Evolutionary conservation across 2,329 filamentous ascomycete genomes (phyloP).

Genomic region (Penicillium thymicola): DNA sequence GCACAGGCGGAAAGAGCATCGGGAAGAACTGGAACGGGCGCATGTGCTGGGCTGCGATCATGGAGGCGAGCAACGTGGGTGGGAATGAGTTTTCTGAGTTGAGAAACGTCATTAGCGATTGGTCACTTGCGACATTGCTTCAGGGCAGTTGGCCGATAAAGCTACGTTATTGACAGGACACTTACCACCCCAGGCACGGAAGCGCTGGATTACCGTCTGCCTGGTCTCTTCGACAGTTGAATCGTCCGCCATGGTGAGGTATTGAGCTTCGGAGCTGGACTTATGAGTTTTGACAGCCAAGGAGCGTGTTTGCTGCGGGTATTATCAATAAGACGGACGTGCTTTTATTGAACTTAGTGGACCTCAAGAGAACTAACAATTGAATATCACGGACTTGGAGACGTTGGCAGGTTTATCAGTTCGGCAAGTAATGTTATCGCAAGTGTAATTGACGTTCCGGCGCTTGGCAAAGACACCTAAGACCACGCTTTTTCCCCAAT

Average conservation of each 20-base stretch:
- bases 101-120: slow-evolving; percentile 6
- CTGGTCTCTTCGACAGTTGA: slow-evolving; percentile 35
- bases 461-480: slow-evolving; percentile 28
- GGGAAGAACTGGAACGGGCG: slow-evolving; percentile 65
- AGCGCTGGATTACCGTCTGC: slow-evolving; percentile 38
- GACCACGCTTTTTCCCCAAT: slow-evolving; percentile 18
- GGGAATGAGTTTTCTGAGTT: slow-evolving; percentile 60
- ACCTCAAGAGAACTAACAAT: not conserved
- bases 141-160: not conserved
- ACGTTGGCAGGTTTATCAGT: not conserved
- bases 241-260: slow-evolving; percentile 27
- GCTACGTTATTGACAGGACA: not conserved
- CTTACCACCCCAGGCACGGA: slow-evolving; percentile 45
- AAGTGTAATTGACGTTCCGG: slow-evolving; percentile 14
- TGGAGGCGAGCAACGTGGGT: slow-evolving; percentile 61
- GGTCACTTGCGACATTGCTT: not conserved
- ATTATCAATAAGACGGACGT: not conserved
- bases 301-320: not conserved
- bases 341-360: not conserved
- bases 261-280: not conserved
- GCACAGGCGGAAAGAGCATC: slow-evolving; percentile 64
- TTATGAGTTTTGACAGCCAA: not conserved
- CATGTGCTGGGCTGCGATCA: slow-evolving; percentile 63
- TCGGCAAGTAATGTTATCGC: slow-evolving; percentile 3
- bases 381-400: not conserved